phyloP scores from a whole-genome alignment of 192 early-diverging fungal genomes.

The Cladochytrium replicatum region DNA sequence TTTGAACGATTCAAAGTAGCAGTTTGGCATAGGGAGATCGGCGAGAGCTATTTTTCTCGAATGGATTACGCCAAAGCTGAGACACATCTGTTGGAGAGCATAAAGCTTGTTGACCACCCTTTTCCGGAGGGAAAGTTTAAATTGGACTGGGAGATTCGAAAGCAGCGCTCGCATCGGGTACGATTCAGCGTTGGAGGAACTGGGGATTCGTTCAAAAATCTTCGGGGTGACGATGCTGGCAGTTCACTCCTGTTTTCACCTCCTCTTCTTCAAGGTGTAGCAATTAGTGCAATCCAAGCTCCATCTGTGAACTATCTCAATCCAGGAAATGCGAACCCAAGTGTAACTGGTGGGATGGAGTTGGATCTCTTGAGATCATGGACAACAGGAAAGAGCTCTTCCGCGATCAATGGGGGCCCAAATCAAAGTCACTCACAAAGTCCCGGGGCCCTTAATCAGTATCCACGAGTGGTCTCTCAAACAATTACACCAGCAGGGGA shows the following conservation, averaged over 20 bases:
- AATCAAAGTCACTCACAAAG: too few species aligned
- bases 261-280: background rate
- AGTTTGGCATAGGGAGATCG: slow-evolving; percentile 38
- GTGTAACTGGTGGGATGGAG: slow-evolving; percentile 5
- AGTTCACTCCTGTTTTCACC: too few species aligned
- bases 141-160: slow-evolving; percentile 19
- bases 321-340: background rate
- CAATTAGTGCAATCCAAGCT: background rate
- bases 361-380: background rate
- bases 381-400: background rate
- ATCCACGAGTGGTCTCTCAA: too few species aligned
- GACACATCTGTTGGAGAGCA: slow-evolving; percentile 18
- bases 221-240: slow-evolving; percentile 4
- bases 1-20: slow-evolving; percentile 17
- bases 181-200: slow-evolving; percentile 2
- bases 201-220: slow-evolving; percentile 15
- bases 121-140: slow-evolving; percentile 17
- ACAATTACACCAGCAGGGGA: too few species aligned
- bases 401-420: background rate
- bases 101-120: slow-evolving; percentile 20
- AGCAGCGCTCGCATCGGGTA: slow-evolving; percentile 5
- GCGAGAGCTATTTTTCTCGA: slow-evolving; percentile 29
- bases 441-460: too few species aligned
- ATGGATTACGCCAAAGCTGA: slow-evolving; percentile 22
- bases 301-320: background rate